Evolutionary conservation across 2,329 filamentous ascomycete genomes (phyloP).

Genomic region (Madurella mycetomatis): DNA sequence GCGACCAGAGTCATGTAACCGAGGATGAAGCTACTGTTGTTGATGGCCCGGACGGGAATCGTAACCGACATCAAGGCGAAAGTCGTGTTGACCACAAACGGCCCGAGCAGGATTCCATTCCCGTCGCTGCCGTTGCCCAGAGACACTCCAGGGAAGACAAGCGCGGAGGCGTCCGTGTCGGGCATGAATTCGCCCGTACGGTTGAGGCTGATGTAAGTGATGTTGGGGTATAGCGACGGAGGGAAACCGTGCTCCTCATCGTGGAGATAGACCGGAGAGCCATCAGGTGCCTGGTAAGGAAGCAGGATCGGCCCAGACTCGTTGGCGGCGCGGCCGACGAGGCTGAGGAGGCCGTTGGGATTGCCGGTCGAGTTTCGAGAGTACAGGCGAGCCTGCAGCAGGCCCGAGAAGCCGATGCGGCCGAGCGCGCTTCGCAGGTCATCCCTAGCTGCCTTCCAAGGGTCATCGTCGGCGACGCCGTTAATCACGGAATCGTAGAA

Average conservation of each 20-base stretch:
- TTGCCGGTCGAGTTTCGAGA: conserved; percentile 61
- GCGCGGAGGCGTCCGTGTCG: conserved; percentile 41
- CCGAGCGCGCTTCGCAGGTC: conserved; percentile 70
- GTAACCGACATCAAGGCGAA: conserved; percentile 79
- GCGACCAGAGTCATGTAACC: conserved; percentile 83
- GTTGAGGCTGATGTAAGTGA: conserved; percentile 57
- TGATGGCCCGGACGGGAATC: conserved; percentile 68
- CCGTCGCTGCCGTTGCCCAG: conserved; percentile 46
- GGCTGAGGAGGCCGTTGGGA: conserved; percentile 55
- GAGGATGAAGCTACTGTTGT: conserved; percentile 57
- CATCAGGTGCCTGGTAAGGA: conserved; percentile 57
- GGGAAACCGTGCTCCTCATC: conserved; percentile 65
- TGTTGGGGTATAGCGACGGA: conserved; percentile 68
- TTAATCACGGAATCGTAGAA: conserved; percentile 52
- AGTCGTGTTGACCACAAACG: conserved; percentile 65
- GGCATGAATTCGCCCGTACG: conserved; percentile 38
- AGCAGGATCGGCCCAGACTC: conserved; percentile 51
- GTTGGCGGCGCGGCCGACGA: conserved; percentile 49
- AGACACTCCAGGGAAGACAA: conserved; percentile 47
- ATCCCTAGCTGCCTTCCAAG: conserved; percentile 53
- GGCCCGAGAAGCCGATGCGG: conserved; percentile 50
- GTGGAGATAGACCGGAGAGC: conserved; percentile 56
- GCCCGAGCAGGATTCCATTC: conserved; percentile 68
- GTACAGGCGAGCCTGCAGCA: conserved; percentile 71
- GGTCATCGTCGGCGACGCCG: conserved; percentile 43